Conservation (phyloP, 768 basidiomycete genomes). For the Suillus subaureus region DNA sequence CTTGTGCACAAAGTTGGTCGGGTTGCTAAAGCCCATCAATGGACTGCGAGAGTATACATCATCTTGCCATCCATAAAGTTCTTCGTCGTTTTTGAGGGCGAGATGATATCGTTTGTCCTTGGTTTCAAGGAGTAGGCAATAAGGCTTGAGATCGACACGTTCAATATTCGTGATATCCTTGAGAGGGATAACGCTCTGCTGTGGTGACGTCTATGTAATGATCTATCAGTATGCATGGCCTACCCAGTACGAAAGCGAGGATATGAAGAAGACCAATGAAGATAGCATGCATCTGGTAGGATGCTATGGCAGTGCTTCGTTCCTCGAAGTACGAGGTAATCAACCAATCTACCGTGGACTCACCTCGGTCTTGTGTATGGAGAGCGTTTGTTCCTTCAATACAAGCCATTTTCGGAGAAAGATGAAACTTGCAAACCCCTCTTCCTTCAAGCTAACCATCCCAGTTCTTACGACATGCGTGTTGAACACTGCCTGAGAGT, state of each 20-base stretch:
- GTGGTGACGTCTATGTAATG: slow-evolving; percentile 46
- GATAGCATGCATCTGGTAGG: too few species aligned
- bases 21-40: slow-evolving; percentile 89
- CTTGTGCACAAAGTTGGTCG: slow-evolving; percentile 98
- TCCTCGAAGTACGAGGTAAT: slow-evolving; percentile 5
- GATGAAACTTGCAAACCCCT: slow-evolving; percentile 88
- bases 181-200: slow-evolving; percentile 65
- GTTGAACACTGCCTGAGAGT: slow-evolving; percentile 35
- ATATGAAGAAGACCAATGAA: background rate
- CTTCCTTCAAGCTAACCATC: slow-evolving; percentile 89
- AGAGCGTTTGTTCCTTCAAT: slow-evolving; percentile 75
- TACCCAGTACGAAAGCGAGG: background rate
- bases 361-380: slow-evolving; percentile 92
- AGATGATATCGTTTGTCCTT: slow-evolving; percentile 82
- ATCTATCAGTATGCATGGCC: slow-evolving; percentile 9
- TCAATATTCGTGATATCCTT: slow-evolving; percentile 86
- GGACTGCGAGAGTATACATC: slow-evolving; percentile 93
- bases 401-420: slow-evolving; percentile 93
- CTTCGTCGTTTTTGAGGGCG: slow-evolving; percentile 90
- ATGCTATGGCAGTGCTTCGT: slow-evolving; percentile 1
- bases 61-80: slow-evolving; percentile 98
- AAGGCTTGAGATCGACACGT: slow-evolving; percentile 92
- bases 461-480: slow-evolving; percentile 66
- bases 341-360: slow-evolving; percentile 26
- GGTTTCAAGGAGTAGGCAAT: slow-evolving; percentile 86